Evolutionary conservation across 2,329 filamentous ascomycete species (phyloP), one percentile per base, ranked within the genome.

Genomic region (Phaeophleospora eucalypticola): DNA sequence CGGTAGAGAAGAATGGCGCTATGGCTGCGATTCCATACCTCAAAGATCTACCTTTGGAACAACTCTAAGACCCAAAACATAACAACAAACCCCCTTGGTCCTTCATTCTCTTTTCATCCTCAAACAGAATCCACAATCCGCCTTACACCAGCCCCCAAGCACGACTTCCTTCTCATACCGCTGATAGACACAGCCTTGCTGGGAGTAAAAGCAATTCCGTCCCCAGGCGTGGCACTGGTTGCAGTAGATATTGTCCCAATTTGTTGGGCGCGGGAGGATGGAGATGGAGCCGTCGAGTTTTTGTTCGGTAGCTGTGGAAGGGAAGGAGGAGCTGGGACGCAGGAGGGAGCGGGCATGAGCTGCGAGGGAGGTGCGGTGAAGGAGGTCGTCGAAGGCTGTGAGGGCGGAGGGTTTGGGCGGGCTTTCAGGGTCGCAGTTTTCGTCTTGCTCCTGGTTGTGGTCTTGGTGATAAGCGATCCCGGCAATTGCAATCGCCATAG

Each of bases 11-110:
- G 59, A 66, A 72, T 17, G 84, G 84, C 0, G 83, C 83, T 3
- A 81, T 84, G 69, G 77, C 74, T 48, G 78, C 81, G 19, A 86
- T 87, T 58, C 84, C 84, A 0, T 84, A 79, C 78, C 70, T 76
- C 21, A 75, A 82, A 47, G 77, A 82, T 34, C 17, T 42, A 39
- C 24, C 6, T 7, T 6, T 29, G n/a, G n/a, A n/a, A n/a, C n/a
- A n/a, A n/a, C n/a, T n/a, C n/a, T n/a, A n/a, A n/a, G n/a, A n/a
- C n/a, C n/a, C n/a, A n/a, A n/a, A n/a, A n/a, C n/a, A n/a, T n/a
- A n/a, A n/a, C n/a, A n/a, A n/a, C n/a, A n/a, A n/a, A n/a, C n/a
- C n/a, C n/a, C n/a, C n/a, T n/a, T n/a, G n/a, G n/a, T n/a, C n/a
- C n/a, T n/a, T n/a, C n/a, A n/a, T n/a, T n/a, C n/a, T n/a, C n/a